Evolutionary conservation across 2,329 filamentous ascomycete species (phyloP), one percentile per base, ranked within the genome.

Genomic region (Mollisiaceae sp.): DNA sequence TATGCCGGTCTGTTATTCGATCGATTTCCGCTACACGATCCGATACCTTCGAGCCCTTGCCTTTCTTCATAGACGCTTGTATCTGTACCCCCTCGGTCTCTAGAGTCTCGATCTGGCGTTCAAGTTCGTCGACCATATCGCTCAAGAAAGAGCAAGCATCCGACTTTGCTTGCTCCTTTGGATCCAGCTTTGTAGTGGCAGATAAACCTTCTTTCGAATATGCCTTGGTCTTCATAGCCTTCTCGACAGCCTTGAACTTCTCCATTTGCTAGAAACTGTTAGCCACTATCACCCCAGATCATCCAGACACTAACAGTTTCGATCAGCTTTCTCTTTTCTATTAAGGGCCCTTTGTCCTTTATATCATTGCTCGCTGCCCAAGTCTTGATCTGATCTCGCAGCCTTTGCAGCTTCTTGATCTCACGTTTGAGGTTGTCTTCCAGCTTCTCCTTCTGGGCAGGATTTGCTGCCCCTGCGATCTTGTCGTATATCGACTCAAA

Each of bases 171-270:
- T 96, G 93, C 79, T 98, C 95, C 78, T 94, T 97, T n/a, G 95
- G 95, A 81, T 99, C 95, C 70, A 98, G 86, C 79, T 97, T 96
- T 59, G 93, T 90, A 32, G 93, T 93, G 60, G 94, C 92, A 69
- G 92, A 95, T 70, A 99, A 82, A 54, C 95, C 95, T 80, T 98
- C 95, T 83, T 99, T 98, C 68, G 95, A 98, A 81, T 97, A 99
- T 67, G 95, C 95, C 80, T 99, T 99, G 64, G 95, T 99, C 85
- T 99, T 99, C 95, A 99, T 98, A 76, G 97, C 95, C 84, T 99
- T 99, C 80, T 99, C 95, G 61, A 99, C 95, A n/a, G 94, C 94
- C 83, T 99, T 99, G 87, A 99, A 99, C 75, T 93, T 93, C 82
- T 99, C 95, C 95, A 99, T 99, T 91, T 94, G 90, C 92, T 95